Evolutionary conservation across 129 eudicot species (phyloP), one percentile per base, ranked within the genome.

Genomic region (Erigeron canadensis): DNA sequence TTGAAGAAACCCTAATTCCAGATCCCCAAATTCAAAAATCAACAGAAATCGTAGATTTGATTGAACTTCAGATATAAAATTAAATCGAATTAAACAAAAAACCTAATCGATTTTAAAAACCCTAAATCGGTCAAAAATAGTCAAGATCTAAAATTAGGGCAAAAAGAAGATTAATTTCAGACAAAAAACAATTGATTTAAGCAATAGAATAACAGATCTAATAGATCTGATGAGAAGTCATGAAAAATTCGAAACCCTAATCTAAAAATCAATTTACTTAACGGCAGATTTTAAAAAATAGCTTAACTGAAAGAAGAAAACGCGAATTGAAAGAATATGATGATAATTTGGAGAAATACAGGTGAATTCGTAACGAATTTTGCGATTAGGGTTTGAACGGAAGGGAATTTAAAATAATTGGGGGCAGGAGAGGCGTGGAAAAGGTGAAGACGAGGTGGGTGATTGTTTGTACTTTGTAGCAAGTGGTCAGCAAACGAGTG

Each of bases 221-320:
- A 42, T 64, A 74, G 77, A 82, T 82, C 72, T 80, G 77, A 46
- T 40, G 5, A 64, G 23, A 18, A 41, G 61, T 48, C 59, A 43
- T 21, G 8, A 54, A 74, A 69, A 69, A 64, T 57, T 2, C 13
- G 63, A 74, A 77, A 83, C 83, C 87, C 90, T 80, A 77, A 75
- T 53, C 81, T 66, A 70, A 71, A 80, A 65, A 55, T n/a, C 69
- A 39, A 77, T 50, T 45, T 17, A 65, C 57, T 23, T 65, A 65
- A 86, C 77, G 61, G 74, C 68, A 80, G 69, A 41, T 16, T 5
- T 12, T 28, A 48, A 77, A 53, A 67, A 57, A 66, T 67, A 79
- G 60, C 77, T 77, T 76, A 51, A 86, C 80, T 75, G 65, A 80
- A 34, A 76, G 90, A 12, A 2, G 17, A 83, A 5, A 11, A 56